Evolutionary conservation across 179 eudicot genomes (phyloP), one percentile per base, ranked within the genome.

Genomic region (Drosera spatulata): DNA sequence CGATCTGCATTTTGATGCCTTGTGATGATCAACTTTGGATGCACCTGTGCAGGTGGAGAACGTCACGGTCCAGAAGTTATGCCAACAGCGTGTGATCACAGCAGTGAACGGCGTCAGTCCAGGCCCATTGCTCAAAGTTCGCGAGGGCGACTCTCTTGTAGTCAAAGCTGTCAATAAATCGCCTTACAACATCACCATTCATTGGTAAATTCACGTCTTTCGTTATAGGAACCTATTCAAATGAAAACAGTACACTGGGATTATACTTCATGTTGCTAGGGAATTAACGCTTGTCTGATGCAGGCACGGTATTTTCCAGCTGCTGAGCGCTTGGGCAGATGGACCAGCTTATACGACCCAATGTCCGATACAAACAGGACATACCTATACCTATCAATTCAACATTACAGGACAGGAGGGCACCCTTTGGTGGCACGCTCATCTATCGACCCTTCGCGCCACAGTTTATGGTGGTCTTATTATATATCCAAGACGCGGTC

Each of bases 381-480:
- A 65, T 3, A 81, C 57, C 13, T 86, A 77, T 53, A 84, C 82
- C 1, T 84, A 86, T 58, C 71, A 64, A 40, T 86, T 86, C 56
- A 79, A 58, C 55, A 57, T 75, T 12, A 68, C 85, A 22, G 33
- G 33, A 22, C 33, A 22, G 33, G 33, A 22, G 33, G 33, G 33
- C 33, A 22, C 33, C 33, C 0, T 62, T 72, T 1, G 90, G 84
- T 50, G 90, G 77, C 41, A 90, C 90, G 5, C 84, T 90, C 2
- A 82, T 84, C 11, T 86, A 85, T 85, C 84, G 95, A 90, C 90
- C 84, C 80, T 86, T 10, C 74, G 95, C 0, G 87, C 90, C 3
- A 86, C 95, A 0, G 90, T 86, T 41, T 66, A 86, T 48, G 95
- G 90, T 5, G 95, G 80, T 0, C 73, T 86, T 22, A 60, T 86